These are phyloP conservation scores for Kurtzmaniella quercitrusa DNA, from an alignment of 1,139 yeast species.

Conservation along the genomic window DNA sequence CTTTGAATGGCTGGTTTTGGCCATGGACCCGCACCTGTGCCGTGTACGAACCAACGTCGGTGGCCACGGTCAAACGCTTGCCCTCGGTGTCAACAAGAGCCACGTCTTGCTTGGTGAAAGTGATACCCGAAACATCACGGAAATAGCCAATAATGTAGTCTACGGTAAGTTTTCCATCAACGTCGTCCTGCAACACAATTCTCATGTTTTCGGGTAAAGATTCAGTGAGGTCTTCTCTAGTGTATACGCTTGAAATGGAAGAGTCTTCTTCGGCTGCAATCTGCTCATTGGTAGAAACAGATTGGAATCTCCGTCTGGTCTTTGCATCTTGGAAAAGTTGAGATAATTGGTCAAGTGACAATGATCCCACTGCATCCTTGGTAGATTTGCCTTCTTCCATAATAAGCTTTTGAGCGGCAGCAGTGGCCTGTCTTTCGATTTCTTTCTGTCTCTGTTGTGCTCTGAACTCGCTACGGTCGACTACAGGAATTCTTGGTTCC, in stretches of 20 bases:
- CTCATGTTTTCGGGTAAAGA: slow-evolving; percentile 1
- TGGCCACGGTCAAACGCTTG: neutral
- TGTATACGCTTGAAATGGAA: slow-evolving; percentile 1
- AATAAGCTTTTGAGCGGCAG: slow-evolving; percentile 6
- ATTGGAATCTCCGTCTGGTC: neutral
- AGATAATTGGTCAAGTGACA: slow-evolving; percentile 40
- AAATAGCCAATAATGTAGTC: neutral
- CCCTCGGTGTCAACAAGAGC: neutral
- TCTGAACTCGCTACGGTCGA: slow-evolving; percentile 23
- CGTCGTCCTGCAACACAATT: neutral
- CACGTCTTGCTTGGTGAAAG: neutral
- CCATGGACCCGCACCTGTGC: neutral
- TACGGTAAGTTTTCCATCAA: neutral
- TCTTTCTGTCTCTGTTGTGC: slow-evolving; percentile 10
- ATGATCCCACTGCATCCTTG: slow-evolving; percentile 15
- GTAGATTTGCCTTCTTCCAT: slow-evolving; percentile 4
- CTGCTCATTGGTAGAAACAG: neutral
- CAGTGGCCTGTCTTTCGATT: slow-evolving; percentile 9
- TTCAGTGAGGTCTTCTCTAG: slow-evolving; percentile 7
- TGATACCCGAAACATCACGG: neutral
- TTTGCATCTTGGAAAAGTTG: slow-evolving; percentile 25
- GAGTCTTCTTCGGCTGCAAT: slow-evolving; percentile 4
- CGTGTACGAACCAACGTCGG: neutral
- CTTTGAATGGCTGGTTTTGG: neutral
- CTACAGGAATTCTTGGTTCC: slow-evolving; percentile 61